A percentile compares a stretch with the other conserved stretches of the same genome.
Conservation (phyloP, 352 stramenopile genomes). For the Phytophthora pinifolia region DNA sequence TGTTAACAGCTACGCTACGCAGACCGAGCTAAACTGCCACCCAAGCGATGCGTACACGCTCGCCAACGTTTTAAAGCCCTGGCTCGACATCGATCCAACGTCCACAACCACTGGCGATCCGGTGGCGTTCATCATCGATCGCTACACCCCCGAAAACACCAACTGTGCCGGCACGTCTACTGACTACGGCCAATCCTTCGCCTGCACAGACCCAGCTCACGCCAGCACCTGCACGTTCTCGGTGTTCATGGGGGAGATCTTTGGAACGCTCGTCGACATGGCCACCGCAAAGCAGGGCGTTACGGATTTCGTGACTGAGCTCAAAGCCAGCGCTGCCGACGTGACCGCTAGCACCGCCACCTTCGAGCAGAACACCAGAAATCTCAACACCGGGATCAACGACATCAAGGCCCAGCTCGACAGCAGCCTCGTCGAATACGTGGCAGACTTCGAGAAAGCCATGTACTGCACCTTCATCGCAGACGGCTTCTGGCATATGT, state of each 20-base stretch:
- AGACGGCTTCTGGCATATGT: constrained; percentile 49
- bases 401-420: constrained; percentile 46
- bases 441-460: constrained; percentile 49
- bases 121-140: constrained; percentile 4
- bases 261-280: constrained; percentile 2
- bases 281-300: constrained; percentile 24
- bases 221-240: constrained; percentile 18
- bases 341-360: constrained; percentile 30
- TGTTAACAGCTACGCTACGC: constrained; percentile 35
- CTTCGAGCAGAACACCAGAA: constrained; percentile 50
- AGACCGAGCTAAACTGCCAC: constrained; percentile 9
- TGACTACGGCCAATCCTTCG: not conserved
- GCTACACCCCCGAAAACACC: not conserved
- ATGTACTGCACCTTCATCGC: constrained; percentile 72
- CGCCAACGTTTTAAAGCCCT: constrained; percentile 37
- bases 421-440: constrained; percentile 48
- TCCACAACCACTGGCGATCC: not conserved
- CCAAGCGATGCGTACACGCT: constrained; percentile 19
- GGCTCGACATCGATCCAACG: constrained; percentile 22
- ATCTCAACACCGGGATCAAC: constrained; percentile 38
- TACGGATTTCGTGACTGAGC: constrained; percentile 26
- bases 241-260: constrained; percentile 14
- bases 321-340: constrained; percentile 35
- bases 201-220: not conserved
- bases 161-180: not conserved